These are phyloP conservation scores for Saccharomyces hybrid DNA, from an alignment of 1,139 yeast species.

Conservation along the genomic window DNA sequence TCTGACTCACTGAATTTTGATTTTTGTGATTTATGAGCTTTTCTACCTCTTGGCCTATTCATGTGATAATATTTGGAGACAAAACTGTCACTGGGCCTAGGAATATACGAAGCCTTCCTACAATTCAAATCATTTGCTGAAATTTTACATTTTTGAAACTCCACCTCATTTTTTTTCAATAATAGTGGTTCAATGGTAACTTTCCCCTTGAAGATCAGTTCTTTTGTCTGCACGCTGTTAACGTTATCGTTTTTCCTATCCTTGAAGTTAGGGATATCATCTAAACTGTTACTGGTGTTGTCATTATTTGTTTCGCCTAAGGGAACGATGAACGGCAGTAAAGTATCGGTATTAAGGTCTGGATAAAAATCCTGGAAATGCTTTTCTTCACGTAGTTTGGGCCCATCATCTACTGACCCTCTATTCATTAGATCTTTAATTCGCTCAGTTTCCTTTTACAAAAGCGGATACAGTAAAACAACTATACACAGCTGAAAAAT, in stretches of 20 bases:
- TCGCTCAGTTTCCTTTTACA: too few relatives aligned
- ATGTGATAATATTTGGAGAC: conserved; percentile 1
- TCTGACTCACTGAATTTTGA: conserved; percentile 2
- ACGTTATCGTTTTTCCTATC: background rate
- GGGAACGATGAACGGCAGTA: conserved; percentile 36
- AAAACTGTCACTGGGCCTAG: background rate
- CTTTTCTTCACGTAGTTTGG: conserved; percentile 71
- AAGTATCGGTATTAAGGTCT: conserved; percentile 46
- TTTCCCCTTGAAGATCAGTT: conserved; percentile 23
- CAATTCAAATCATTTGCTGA: conserved; percentile 11
- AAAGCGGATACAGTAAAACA: too few relatives aligned
- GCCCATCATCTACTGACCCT: conserved; percentile 24
- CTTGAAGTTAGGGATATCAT: background rate
- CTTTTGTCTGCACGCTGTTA: background rate
- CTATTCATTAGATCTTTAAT: background rate
- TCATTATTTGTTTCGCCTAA: conserved; percentile 12
- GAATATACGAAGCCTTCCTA: background rate
- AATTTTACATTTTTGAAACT: conserved; percentile 18
- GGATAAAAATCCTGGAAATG: conserved; percentile 63
- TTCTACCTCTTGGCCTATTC: background rate
- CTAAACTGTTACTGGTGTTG: background rate
- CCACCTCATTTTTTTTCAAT: conserved; percentile 13
- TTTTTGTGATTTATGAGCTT: background rate
- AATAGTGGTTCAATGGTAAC: conserved; percentile 22
- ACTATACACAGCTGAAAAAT: background rate